Evolutionary conservation across 768 basidiomycete species (phyloP).

Genomic region (Ramaria rubella): DNA sequence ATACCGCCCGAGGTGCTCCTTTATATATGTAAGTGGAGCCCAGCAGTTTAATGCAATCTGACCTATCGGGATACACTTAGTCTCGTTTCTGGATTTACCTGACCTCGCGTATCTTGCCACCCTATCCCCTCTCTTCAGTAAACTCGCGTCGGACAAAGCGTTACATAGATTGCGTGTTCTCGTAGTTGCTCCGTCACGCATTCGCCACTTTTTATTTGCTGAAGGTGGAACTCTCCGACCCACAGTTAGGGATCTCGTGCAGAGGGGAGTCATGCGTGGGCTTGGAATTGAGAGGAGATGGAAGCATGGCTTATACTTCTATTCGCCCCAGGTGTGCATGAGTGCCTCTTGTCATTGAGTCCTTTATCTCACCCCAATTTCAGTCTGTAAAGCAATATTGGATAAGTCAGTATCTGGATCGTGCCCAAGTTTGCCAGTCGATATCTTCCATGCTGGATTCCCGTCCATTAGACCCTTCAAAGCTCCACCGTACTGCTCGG

Average conservation of each 20-base stretch:
- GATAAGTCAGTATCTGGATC: slow-evolving; percentile 45
- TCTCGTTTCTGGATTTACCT: slow-evolving; percentile 67
- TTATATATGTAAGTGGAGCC: slow-evolving; percentile 45
- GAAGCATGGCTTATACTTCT: slow-evolving; percentile 60
- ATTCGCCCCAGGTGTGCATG: slow-evolving; percentile 48
- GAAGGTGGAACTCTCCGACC: slow-evolving; percentile 55
- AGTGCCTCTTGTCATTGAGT: neutral
- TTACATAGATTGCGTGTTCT: slow-evolving; percentile 56
- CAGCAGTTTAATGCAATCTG: neutral
- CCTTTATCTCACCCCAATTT: neutral
- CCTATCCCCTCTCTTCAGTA: slow-evolving; percentile 40
- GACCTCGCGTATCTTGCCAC: slow-evolving; percentile 53
- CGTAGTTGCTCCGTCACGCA: slow-evolving; percentile 59
- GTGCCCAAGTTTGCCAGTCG: slow-evolving; percentile 44
- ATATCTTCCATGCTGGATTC: slow-evolving; percentile 49
- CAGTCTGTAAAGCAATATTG: slow-evolving; percentile 69
- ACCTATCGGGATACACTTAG: slow-evolving; percentile 27
- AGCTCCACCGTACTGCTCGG: slow-evolving; percentile 41
- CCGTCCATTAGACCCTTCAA: slow-evolving; percentile 37
- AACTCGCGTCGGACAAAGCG: slow-evolving; percentile 53
- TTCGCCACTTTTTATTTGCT: slow-evolving; percentile 60
- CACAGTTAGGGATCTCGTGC: slow-evolving; percentile 58
- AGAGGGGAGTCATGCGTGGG: slow-evolving; percentile 64
- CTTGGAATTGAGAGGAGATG: slow-evolving; percentile 59
- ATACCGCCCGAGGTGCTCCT: slow-evolving; percentile 54